phyloP scores from a whole-genome alignment of 2,329 filamentous ascomycete species.

The Thielaviopsis musarum region DNA sequence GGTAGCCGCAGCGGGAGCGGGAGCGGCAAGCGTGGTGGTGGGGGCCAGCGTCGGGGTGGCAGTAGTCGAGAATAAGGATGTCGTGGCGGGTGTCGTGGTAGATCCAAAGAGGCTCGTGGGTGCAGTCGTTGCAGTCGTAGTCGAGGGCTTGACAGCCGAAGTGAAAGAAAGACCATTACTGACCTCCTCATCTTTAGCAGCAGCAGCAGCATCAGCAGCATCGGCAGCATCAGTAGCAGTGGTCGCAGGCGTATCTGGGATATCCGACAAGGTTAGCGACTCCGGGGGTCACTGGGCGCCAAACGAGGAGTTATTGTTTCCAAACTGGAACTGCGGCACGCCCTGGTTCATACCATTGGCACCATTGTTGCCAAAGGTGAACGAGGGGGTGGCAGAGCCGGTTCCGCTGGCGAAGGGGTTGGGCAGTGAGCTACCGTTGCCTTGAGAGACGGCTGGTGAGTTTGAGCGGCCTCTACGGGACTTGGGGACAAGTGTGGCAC shows the following conservation, averaged over 20 bases:
- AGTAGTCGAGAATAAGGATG: neutral
- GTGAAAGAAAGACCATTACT: neutral
- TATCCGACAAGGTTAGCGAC: conserved; percentile 11
- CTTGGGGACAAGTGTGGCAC: conserved; percentile 18
- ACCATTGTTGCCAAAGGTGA: conserved; percentile 10
- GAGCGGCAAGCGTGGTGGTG: neutral
- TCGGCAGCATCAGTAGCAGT: conserved; percentile 11
- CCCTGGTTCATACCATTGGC: conserved; percentile 6
- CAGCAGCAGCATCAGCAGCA: conserved; percentile 11
- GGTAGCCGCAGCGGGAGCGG: neutral
- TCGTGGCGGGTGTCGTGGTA: neutral
- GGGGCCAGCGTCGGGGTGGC: neutral
- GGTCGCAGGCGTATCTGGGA: conserved; percentile 15
- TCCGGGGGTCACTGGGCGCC: conserved; percentile 11
- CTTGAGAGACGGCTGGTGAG: conserved; percentile 10
- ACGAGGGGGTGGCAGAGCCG: neutral
- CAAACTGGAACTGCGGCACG: conserved; percentile 10
- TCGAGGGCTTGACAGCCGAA: neutral
- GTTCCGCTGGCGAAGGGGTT: conserved; percentile 9
- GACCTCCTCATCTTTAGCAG: conserved; percentile 4
- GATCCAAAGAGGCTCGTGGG: neutral
- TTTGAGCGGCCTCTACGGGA: conserved; percentile 12
- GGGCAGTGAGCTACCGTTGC: conserved; percentile 6
- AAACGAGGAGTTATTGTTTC: conserved; percentile 11
- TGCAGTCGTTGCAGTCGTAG: neutral